phyloP scores from a whole-genome alignment of 163 green algal species.

The Coccomyxa subellipsoidea region DNA sequence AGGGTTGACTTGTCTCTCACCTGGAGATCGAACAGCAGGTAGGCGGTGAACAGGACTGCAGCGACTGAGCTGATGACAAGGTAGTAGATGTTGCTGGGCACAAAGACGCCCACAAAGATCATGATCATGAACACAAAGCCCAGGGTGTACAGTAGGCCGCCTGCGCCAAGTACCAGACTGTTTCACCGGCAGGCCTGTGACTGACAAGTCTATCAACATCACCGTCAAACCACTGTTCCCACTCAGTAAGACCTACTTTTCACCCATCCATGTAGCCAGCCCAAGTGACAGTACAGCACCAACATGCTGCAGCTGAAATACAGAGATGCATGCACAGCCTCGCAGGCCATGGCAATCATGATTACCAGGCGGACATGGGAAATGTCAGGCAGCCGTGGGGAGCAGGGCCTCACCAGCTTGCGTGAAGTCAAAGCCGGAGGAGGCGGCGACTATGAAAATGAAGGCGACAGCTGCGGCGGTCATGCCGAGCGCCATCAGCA shows the following conservation, averaged over 20 bases:
- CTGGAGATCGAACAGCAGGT: constrained; percentile 47
- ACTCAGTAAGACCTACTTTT: too few relatives aligned
- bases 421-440: constrained; percentile 16
- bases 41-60: constrained; percentile 38
- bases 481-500: not conserved
- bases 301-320: too few relatives aligned
- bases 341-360: too few relatives aligned
- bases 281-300: too few relatives aligned
- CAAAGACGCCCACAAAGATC: constrained; percentile 8
- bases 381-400: too few relatives aligned
- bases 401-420: not conserved
- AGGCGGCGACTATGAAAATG: not conserved
- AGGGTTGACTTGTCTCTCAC: not conserved
- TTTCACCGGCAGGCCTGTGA: too few relatives aligned
- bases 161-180: not conserved
- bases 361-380: too few relatives aligned
- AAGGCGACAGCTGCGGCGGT: constrained; percentile 2
- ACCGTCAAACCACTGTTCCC: too few relatives aligned
- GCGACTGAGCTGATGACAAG: constrained; percentile 28
- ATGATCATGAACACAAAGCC: not conserved
- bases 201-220: too few relatives aligned
- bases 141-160: constrained; percentile 10
- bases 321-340: too few relatives aligned
- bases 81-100: constrained; percentile 15
- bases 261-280: too few relatives aligned